phyloP scores from a whole-genome alignment of 805 yeast genomes.

The Pachysolen tannophilus region DNA sequence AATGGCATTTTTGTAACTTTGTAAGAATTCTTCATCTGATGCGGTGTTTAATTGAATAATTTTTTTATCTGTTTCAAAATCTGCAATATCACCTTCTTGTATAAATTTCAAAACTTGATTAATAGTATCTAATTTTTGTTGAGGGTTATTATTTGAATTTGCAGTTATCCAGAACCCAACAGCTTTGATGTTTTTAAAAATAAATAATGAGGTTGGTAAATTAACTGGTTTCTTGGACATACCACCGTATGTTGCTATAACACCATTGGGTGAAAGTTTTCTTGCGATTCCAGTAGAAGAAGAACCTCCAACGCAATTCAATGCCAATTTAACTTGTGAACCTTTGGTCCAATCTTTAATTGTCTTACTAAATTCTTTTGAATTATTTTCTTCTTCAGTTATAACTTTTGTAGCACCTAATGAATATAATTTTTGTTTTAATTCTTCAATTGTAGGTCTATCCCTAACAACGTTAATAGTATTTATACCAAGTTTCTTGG shows the following conservation, averaged over 20 bases:
- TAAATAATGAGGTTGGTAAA: conserved; percentile 82
- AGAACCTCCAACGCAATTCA: conserved; percentile 92
- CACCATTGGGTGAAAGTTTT: conserved; percentile 67
- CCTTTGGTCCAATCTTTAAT: conserved; percentile 47
- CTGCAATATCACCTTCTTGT: conserved; percentile 44
- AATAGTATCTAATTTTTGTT: conserved; percentile 48
- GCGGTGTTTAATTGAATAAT: conserved; percentile 26
- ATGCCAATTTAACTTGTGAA: conserved; percentile 60
- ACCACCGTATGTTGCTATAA: conserved; percentile 89
- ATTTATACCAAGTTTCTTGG: conserved; percentile 66
- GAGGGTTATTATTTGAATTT: conserved; percentile 52
- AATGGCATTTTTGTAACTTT: conserved; percentile 36
- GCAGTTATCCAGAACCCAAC: conserved; percentile 92
- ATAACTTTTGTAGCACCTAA: conserved; percentile 86
- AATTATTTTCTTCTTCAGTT: conserved; percentile 77
- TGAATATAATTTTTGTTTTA: conserved; percentile 40
- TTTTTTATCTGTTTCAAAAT: conserved; percentile 37
- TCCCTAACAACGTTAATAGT: conserved; percentile 86
- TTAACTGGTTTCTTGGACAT: conserved; percentile 94
- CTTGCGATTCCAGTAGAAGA: conserved; percentile 77
- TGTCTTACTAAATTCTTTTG: conserved; percentile 55
- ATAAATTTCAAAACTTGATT: conserved; percentile 48
- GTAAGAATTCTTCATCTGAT: conserved; percentile 32
- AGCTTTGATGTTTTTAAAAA: conserved; percentile 80
- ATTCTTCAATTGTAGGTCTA: conserved; percentile 65